These are phyloP conservation scores for Aquilaria yunnanensis DNA, from an alignment of 345 rosid genomes.

Conservation along the genomic window DNA sequence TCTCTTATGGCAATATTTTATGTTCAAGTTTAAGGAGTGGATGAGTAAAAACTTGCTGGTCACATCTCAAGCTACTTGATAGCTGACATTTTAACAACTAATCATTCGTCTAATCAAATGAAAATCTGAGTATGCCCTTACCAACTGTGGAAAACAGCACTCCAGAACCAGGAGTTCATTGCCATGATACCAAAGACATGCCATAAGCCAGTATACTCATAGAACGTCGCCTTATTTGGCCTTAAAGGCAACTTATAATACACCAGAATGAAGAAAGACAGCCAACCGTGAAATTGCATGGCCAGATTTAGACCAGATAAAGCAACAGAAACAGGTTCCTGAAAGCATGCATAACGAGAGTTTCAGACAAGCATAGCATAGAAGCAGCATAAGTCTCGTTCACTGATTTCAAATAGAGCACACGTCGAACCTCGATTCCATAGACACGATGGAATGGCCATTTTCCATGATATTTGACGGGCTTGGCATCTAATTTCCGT, in stretches of 20 bases:
- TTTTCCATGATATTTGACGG: constrained; percentile 77
- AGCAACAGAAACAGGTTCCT: constrained; percentile 84
- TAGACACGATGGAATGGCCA: constrained; percentile 75
- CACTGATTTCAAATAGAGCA: no score
- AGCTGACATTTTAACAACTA: neutral
- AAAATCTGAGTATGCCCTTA: constrained; percentile 14
- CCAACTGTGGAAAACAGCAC: constrained; percentile 75
- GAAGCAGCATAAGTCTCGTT: no score
- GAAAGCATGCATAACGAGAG: constrained; percentile 4
- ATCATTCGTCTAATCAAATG: no score
- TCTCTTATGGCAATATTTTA: no score
- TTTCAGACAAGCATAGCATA: no score
- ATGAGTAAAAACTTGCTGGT: no score
- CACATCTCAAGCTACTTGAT: neutral
- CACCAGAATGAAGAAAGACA: constrained; percentile 70
- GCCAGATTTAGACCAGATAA: constrained; percentile 68
- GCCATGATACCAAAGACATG: constrained; percentile 58
- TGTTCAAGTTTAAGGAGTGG: no score
- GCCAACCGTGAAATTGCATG: constrained; percentile 78
- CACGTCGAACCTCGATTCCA: constrained; percentile 47
- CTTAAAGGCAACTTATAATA: constrained; percentile 65
- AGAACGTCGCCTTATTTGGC: constrained; percentile 51
- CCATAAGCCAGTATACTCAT: constrained; percentile 60
- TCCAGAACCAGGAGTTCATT: constrained; percentile 81
- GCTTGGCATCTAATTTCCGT: constrained; percentile 42